Conservation (phyloP, 164 flowering plant species). For the Saururus chinensis region DNA sequence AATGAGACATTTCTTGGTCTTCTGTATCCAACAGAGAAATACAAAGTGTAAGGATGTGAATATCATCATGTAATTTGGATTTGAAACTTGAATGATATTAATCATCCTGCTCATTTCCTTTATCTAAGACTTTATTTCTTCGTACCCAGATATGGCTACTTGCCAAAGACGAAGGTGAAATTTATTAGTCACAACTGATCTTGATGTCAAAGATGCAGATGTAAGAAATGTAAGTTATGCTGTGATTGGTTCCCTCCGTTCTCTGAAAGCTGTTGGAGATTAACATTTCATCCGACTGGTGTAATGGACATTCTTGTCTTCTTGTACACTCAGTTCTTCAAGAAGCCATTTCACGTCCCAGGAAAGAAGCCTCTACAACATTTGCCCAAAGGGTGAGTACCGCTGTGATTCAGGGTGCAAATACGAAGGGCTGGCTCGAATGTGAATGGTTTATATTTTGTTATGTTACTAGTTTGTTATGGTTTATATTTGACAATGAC, state of each 20-base stretch:
- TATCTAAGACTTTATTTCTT: neutral
- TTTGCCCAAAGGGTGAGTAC: too few species aligned
- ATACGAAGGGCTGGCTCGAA: too few species aligned
- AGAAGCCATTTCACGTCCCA: slow-evolving; percentile 95
- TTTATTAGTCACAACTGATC: slow-evolving; percentile 92
- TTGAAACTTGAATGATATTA: too few species aligned
- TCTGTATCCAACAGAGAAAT: slow-evolving; percentile 92
- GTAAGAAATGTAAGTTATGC: slow-evolving; percentile 74
- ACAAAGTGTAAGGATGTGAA: slow-evolving; percentile 73
- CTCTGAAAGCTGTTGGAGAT: neutral
- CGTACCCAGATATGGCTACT: slow-evolving; percentile 74
- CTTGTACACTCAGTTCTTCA: slow-evolving; percentile 47
- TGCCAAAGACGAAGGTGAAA: slow-evolving; percentile 96
- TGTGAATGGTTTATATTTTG: too few species aligned
- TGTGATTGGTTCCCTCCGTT: neutral
- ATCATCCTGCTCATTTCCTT: too few species aligned
- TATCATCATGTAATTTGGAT: neutral
- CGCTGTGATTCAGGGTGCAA: too few species aligned
- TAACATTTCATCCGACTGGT: neutral
- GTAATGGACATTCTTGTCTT: neutral
- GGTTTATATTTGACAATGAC: too few species aligned
- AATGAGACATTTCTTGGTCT: slow-evolving; percentile 95
- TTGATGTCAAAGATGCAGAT: slow-evolving; percentile 90
- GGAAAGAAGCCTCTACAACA: too few species aligned
- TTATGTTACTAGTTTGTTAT: too few species aligned